Percentiles rank a stretch among this genome's conserved stretches.
Evolutionary conservation across 2,329 filamentous ascomycete species (phyloP).

Genomic region (Tolypocladium endophyticum): DNA sequence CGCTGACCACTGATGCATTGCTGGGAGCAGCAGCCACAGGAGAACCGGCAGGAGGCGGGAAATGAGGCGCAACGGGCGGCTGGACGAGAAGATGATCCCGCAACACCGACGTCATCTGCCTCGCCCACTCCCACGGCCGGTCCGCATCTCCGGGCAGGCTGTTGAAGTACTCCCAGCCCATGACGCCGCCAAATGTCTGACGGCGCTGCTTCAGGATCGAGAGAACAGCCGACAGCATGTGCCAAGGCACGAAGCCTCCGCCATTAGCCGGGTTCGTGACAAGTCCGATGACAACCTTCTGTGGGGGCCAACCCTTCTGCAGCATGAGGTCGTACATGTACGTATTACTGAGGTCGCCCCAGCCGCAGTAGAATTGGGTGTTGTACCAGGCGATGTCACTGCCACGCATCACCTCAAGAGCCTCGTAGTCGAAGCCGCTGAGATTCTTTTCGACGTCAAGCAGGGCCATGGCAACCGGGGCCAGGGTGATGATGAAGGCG

Average conservation of each 20-base stretch:
- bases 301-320: conserved; percentile 57
- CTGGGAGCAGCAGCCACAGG: neutral
- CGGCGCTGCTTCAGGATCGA: conserved; percentile 36
- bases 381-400: conserved; percentile 75
- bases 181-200: conserved; percentile 70
- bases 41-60: neutral
- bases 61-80: neutral
- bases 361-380: conserved; percentile 86
- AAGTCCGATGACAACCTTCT: conserved; percentile 69
- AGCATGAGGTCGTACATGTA: conserved; percentile 40
- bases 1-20: conserved; percentile 4
- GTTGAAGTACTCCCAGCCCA: conserved; percentile 96
- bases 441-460: conserved; percentile 48
- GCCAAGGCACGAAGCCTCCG: conserved; percentile 35
- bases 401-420: conserved; percentile 58
- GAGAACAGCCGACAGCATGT: conserved; percentile 35
- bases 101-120: conserved; percentile 45
- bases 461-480: conserved; percentile 68
- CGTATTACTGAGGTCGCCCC: conserved; percentile 48
- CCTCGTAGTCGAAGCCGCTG: conserved; percentile 71
- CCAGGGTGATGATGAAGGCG: conserved; percentile 66
- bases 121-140: conserved; percentile 70
- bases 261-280: conserved; percentile 73
- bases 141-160: conserved; percentile 52
- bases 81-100: conserved; percentile 16